These are phyloP conservation scores for Manihot esculenta DNA, from an alignment of 441 rosid species.

Conservation along the genomic window DNA sequence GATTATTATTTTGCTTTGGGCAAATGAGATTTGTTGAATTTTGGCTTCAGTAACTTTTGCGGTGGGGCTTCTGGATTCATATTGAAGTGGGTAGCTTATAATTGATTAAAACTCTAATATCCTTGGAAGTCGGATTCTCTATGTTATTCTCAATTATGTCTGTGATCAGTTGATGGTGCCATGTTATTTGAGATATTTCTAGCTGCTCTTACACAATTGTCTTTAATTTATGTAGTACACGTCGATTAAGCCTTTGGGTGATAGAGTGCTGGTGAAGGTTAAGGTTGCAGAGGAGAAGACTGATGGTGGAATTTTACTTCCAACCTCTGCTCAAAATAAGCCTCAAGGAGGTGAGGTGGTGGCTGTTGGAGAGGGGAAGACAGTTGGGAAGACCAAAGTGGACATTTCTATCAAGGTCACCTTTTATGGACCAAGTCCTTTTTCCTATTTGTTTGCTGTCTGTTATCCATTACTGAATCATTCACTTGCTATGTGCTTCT, in stretches of 20 bases:
- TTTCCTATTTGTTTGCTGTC: background rate
- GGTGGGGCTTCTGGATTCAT: background rate
- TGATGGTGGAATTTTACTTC: constrained; percentile 81
- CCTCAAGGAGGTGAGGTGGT: constrained; percentile 94
- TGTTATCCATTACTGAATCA: background rate
- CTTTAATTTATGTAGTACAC: constrained; percentile 54
- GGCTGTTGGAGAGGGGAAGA: constrained; percentile 86
- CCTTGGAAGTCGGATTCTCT: too few species aligned
- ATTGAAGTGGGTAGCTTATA: background rate
- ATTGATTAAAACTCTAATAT: too few species aligned
- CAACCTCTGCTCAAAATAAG: constrained; percentile 71
- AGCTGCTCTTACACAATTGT: background rate
- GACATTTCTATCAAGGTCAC: constrained; percentile 62
- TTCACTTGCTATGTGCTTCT: constrained; percentile 2
- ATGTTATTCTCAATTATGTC: too few species aligned
- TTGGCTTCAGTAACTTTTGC: background rate
- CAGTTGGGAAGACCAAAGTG: constrained; percentile 56
- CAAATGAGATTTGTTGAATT: background rate
- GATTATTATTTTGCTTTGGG: background rate
- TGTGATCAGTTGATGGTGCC: too few species aligned
- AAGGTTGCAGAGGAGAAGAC: constrained; percentile 86
- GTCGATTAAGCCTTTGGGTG: constrained; percentile 77
- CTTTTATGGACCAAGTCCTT: background rate
- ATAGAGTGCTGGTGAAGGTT: constrained; percentile 81
- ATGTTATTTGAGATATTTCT: background rate